Percentiles rank a stretch among this genome's conserved stretches.
Evolutionary conservation across 257 asterid genomes (phyloP).

Genomic region (Datura wrightii): DNA sequence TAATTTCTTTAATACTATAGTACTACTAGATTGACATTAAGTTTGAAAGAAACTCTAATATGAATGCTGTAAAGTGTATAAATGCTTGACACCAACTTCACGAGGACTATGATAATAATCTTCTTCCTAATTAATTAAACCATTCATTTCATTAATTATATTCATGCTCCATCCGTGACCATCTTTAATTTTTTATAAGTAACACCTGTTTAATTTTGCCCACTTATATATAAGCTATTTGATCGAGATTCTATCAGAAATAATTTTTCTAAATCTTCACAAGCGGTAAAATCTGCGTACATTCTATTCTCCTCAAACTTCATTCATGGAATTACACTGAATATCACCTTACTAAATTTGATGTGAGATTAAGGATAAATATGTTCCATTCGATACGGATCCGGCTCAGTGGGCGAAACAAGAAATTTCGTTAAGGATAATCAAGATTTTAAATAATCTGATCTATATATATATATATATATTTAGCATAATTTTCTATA

Average conservation of each 20-base stretch:
- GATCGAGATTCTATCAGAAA: too few species aligned
- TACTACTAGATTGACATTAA: background rate
- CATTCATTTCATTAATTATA: background rate
- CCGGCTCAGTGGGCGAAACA: too few species aligned
- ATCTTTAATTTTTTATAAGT: background rate
- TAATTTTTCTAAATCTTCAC: too few species aligned
- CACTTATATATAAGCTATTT: too few species aligned
- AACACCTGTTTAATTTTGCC: too few species aligned
- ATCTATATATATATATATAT: too few species aligned
- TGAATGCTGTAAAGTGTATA: slow-evolving; percentile 2
- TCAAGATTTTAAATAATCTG: too few species aligned
- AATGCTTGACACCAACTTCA: slow-evolving; percentile 28
- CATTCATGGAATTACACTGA: too few species aligned
- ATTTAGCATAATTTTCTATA: too few species aligned
- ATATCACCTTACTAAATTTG: background rate
- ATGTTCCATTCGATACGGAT: background rate
- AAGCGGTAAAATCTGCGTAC: too few species aligned
- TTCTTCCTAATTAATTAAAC: slow-evolving; percentile 16
- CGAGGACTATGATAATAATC: background rate
- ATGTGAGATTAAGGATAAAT: background rate
- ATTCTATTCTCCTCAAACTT: too few species aligned
- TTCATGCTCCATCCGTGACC: slow-evolving; percentile 21
- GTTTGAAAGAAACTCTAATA: background rate
- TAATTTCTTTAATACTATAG: slow-evolving; percentile 1
- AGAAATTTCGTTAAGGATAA: too few species aligned